Percentiles rank a stretch among this genome's conserved stretches.
Conservation (phyloP, 345 rosid species). For the Erucastrum elatum region DNA sequence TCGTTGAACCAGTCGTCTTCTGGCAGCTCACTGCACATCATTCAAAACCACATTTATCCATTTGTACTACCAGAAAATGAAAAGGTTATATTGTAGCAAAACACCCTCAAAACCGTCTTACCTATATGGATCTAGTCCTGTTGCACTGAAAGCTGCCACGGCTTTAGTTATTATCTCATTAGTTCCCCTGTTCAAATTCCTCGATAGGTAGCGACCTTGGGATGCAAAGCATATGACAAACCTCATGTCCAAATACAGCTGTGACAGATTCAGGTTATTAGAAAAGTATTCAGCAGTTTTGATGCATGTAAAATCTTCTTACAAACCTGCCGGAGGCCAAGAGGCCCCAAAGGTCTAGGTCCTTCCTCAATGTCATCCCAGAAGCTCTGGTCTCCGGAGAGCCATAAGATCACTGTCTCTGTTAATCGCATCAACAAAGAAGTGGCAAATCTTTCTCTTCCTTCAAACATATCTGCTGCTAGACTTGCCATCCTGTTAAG, state of each 20-base stretch:
- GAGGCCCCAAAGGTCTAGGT: slow-evolving; percentile 85
- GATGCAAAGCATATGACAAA: slow-evolving; percentile 91
- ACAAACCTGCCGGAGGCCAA: slow-evolving; percentile 83
- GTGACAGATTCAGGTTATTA: slow-evolving; percentile 38
- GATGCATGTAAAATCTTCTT: background rate
- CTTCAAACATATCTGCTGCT: slow-evolving; percentile 97
- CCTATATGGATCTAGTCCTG: slow-evolving; percentile 96
- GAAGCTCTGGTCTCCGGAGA: slow-evolving; percentile 90
- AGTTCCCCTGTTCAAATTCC: slow-evolving; percentile 84
- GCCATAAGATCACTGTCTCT: slow-evolving; percentile 95
- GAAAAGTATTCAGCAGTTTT: background rate
- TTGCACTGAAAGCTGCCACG: slow-evolving; percentile 74
- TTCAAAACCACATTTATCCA: slow-evolving; percentile 13
- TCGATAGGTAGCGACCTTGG: slow-evolving; percentile 93
- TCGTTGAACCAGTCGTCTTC: slow-evolving; percentile 93
- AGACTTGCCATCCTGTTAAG: slow-evolving; percentile 79
- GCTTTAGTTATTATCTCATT: slow-evolving; percentile 89
- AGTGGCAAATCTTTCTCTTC: slow-evolving; percentile 94
- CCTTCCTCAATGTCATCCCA: slow-evolving; percentile 99
- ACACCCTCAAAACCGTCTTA: slow-evolving; percentile 27
- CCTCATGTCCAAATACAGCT: slow-evolving; percentile 96
- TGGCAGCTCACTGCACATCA: slow-evolving; percentile 66
- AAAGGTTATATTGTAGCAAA: background rate
- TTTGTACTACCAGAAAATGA: background rate
- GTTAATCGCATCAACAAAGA: slow-evolving; percentile 90